A percentile compares a stretch with the other conserved stretches of the same genome.
phyloP scores from a whole-genome alignment of 331 rosid genomes.

The Erythrophleum ivorense region DNA sequence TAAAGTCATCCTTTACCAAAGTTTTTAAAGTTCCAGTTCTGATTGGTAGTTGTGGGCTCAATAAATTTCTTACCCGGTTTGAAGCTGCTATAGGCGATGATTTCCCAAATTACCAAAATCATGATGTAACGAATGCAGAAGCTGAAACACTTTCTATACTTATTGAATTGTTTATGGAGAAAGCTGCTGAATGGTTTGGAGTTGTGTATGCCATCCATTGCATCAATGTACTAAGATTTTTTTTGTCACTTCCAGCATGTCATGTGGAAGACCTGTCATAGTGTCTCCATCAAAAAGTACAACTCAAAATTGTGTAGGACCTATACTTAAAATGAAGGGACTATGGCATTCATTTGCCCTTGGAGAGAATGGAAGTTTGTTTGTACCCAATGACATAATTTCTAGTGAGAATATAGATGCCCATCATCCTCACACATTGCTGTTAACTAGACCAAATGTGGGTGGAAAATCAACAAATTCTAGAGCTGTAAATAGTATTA shows the following conservation, averaged over 20 bases:
- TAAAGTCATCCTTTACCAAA: constrained; percentile 55
- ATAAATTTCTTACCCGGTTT: constrained; percentile 81
- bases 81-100: constrained; percentile 93
- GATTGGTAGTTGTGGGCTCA: constrained; percentile 69
- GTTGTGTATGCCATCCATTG: constrained; percentile 79
- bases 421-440: constrained; percentile 69
- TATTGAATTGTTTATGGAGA: constrained; percentile 78
- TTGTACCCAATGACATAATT: constrained; percentile 84
- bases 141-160: constrained; percentile 80
- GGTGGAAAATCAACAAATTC: constrained; percentile 95
- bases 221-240: constrained; percentile 86
- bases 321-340: constrained; percentile 72
- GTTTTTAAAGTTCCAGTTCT: constrained; percentile 68
- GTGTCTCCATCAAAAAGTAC: constrained; percentile 51
- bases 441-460: constrained; percentile 96
- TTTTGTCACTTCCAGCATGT: constrained; percentile 68
- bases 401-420: constrained; percentile 70
- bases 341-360: constrained; percentile 97
- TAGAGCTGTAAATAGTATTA: constrained; percentile 59
- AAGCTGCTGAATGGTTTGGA: constrained; percentile 71
- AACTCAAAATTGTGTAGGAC: constrained; percentile 46
- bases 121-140: constrained; percentile 70
- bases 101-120: constrained; percentile 90
- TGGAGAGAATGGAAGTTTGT: constrained; percentile 70
- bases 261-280: constrained; percentile 83